A percentile compares a stretch with the other conserved stretches of the same genome.
Evolutionary conservation across 306 rosid species (phyloP).

Genomic region (Lathyrus tuberosus): DNA sequence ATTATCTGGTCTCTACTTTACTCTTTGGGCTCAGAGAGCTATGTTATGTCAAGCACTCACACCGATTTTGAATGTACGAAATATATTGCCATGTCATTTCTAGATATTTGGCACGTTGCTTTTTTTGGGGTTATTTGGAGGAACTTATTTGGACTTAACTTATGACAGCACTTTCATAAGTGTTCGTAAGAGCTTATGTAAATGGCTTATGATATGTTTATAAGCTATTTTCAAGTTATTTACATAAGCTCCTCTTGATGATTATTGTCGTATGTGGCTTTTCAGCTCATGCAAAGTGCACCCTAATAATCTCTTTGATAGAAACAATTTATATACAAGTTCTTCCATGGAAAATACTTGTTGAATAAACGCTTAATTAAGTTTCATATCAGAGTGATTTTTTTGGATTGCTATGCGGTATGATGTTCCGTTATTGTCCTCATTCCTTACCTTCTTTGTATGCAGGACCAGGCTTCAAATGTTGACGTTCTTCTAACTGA

Average conservation of each 20-base stretch:
- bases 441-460: conserved; percentile 25
- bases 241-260: neutral
- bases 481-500: conserved; percentile 71
- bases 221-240: neutral
- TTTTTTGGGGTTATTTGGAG: conserved; percentile 3
- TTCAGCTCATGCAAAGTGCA: neutral
- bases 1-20: conserved; percentile 11
- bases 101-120: conserved; percentile 12
- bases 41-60: neutral
- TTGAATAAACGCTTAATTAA: neutral
- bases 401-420: conserved; percentile 12
- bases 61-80: conserved; percentile 5
- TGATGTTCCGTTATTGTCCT: conserved; percentile 25
- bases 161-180: neutral
- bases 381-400: conserved; percentile 3
- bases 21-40: neutral
- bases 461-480: conserved; percentile 72
- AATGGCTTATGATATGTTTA: neutral
- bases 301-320: neutral
- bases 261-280: neutral
- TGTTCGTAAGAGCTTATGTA: neutral
- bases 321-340: neutral
- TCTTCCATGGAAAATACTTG: neutral
- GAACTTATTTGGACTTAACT: conserved; percentile 8
- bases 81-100: conserved; percentile 11